Evolutionary conservation across 2,329 filamentous ascomycete genomes (phyloP), one percentile per base, ranked within the genome.

Genomic region (Neonectria ditissima): DNA sequence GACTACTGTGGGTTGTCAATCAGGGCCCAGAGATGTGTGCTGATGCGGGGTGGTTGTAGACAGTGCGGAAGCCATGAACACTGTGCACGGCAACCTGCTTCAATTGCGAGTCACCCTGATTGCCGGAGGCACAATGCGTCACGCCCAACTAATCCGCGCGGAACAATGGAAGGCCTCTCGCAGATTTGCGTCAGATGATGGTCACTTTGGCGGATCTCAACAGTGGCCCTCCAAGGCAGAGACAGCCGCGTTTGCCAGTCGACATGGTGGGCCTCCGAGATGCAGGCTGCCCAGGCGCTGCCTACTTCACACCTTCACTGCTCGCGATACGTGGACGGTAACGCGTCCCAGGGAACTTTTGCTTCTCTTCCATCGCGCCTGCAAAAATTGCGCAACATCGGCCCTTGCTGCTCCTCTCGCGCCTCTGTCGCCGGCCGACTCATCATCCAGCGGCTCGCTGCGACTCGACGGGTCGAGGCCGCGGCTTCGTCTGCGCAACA

Each of bases 311-410:
- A 30, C 47, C 47, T 50, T 13, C 47, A 50, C 28, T 14, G n/a
- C 16, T 43, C 53, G 54, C 39, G 37, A 30, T 55, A 43, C 28
- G 39, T 43, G 20, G 28, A 1, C 44, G 10, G 18, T 45, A 62
- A 62, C 59, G 59, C 59, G 53, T 39, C 30, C 30, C 26, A 1
- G 13, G 48, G 59, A 34, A 62, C 59, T 62, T 58, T 62, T 58
- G 59, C 22, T 48, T 34, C 41, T 43, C 55, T 30, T 39, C 26
- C 47, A 32, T 57, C 39, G 39, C 59, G n/a, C 18, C 30, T 39
- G 22, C 22, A 39, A 43, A 55, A 44, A 30, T 24, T 32, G n/a
- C 34, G 45, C 24, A 28, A 45, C 45, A 50, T 43, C 18, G 39
- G 45, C 55, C 20, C 45, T 14, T 28, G 16, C 16, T 37, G 1